phyloP scores from a whole-genome alignment of 1,284 basidiomycete genomes.

The Marasmius fiardii region DNA sequence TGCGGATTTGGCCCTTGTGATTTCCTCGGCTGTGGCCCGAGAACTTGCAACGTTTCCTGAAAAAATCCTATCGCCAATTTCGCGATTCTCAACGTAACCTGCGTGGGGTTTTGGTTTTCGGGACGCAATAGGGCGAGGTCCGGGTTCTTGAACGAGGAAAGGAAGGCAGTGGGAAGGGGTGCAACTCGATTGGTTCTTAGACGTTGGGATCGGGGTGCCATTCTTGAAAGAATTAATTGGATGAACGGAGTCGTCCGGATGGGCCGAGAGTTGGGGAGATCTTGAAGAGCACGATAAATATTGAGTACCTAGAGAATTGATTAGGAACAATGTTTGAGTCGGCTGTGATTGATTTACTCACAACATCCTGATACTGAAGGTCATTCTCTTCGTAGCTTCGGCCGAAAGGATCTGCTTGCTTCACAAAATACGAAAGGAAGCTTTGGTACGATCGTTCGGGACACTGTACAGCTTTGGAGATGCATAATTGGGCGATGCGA shows the following conservation, averaged over 20 bases:
- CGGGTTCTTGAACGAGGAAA: conserved; percentile 17
- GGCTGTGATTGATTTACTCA: conserved; percentile 28
- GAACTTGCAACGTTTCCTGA: too few relatives aligned
- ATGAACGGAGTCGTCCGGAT: not conserved
- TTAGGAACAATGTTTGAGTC: not conserved
- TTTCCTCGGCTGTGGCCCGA: not conserved
- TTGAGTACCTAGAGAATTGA: conserved; percentile 27
- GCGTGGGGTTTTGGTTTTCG: conserved; percentile 18
- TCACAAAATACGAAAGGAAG: conserved; percentile 31
- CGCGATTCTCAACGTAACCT: too few relatives aligned
- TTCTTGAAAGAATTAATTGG: not conserved
- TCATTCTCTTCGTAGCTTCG: conserved; percentile 34
- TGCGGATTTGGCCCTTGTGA: conserved; percentile 13
- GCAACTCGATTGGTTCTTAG: not conserved
- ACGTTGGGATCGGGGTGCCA: not conserved
- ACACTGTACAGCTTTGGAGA: conserved; percentile 32
- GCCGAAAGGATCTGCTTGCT: conserved; percentile 32
- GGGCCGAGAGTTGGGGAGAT: conserved; percentile 10
- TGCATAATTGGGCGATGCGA: conserved; percentile 44
- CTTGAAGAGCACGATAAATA: conserved; percentile 28
- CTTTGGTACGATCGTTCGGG: conserved; percentile 23
- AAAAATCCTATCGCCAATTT: too few relatives aligned
- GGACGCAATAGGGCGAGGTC: conserved; percentile 2
- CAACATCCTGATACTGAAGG: conserved; percentile 31
- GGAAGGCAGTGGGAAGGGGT: not conserved